phyloP scores from a whole-genome alignment of 345 rosid species.

The Eucalyptus pauciflora region DNA sequence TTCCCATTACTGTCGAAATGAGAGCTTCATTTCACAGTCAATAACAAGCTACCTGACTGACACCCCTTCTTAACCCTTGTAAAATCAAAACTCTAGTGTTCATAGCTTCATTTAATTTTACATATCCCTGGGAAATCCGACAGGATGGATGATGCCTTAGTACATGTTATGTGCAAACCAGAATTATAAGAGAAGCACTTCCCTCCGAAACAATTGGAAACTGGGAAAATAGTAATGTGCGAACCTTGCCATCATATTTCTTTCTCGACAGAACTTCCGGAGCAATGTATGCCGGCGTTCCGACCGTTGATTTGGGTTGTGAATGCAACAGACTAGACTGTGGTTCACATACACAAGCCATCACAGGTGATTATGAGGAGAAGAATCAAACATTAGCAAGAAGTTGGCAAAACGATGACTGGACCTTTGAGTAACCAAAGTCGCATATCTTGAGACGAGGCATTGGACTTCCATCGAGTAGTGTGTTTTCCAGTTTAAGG shows the following conservation, averaged over 20 bases:
- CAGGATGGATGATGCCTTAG: neutral
- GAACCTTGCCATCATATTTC: conserved; percentile 73
- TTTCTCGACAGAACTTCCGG: conserved; percentile 60
- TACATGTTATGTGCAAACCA: neutral
- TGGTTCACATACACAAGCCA: neutral
- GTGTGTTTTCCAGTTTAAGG: conserved; percentile 8
- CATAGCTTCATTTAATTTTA: neutral
- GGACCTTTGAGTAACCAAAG: conserved; percentile 13
- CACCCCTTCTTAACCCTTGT: neutral
- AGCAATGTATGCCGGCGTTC: conserved; percentile 71
- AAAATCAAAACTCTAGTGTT: neutral
- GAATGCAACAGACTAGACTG: conserved; percentile 68
- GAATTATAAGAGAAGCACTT: neutral
- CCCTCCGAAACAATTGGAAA: neutral
- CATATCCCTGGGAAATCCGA: neutral
- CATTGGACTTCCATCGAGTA: conserved; percentile 4
- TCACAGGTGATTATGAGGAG: neutral
- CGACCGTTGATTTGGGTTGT: conserved; percentile 66
- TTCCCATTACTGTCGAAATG: neutral
- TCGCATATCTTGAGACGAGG: conserved; percentile 14
- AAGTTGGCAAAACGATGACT: neutral
- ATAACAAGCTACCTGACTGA: neutral
- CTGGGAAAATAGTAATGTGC: neutral
- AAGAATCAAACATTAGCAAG: neutral
- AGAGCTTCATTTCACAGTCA: neutral